A percentile compares a stretch with the other conserved stretches of the same genome.
These are phyloP conservation scores for Phylloporus scabripes DNA, from an alignment of 768 basidiomycete species.

Conservation along the genomic window DNA sequence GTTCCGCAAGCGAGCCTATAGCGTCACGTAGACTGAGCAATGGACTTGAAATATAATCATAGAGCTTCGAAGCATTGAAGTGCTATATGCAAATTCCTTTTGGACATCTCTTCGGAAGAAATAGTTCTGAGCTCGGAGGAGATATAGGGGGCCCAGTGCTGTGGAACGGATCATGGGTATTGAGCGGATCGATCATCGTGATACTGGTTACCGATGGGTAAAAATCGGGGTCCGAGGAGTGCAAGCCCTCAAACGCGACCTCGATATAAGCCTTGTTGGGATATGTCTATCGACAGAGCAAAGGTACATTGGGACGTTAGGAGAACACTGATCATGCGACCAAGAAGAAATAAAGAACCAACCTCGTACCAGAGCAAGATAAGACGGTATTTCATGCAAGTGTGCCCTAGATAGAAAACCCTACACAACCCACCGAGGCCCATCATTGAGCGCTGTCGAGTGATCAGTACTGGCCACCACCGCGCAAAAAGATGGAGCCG, in stretches of 20 bases:
- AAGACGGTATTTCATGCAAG: neutral
- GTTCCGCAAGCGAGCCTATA: neutral
- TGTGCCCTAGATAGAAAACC: too few relatives aligned
- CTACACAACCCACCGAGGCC: too few relatives aligned
- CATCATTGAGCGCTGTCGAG: too few relatives aligned
- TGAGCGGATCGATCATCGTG: neutral
- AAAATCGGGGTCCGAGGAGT: neutral
- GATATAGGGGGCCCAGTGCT: neutral
- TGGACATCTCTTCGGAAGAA: too few relatives aligned
- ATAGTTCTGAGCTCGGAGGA: too few relatives aligned
- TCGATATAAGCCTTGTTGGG: too few relatives aligned
- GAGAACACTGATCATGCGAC: neutral
- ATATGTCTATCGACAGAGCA: too few relatives aligned
- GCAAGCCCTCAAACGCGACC: neutral
- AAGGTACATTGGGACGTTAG: too few relatives aligned
- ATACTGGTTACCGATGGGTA: constrained; percentile 5
- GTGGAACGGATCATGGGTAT: neutral
- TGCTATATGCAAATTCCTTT: too few relatives aligned
- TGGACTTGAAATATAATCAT: neutral
- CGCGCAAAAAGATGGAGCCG: too few relatives aligned
- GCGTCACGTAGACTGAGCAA: neutral
- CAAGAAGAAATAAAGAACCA: too few relatives aligned
- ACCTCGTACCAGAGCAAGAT: neutral
- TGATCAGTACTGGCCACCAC: too few relatives aligned
- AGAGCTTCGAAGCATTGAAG: neutral